Evolutionary conservation across 306 rosid genomes (phyloP), one percentile per base, ranked within the genome.

Genomic region (Hippophae tibetana): DNA sequence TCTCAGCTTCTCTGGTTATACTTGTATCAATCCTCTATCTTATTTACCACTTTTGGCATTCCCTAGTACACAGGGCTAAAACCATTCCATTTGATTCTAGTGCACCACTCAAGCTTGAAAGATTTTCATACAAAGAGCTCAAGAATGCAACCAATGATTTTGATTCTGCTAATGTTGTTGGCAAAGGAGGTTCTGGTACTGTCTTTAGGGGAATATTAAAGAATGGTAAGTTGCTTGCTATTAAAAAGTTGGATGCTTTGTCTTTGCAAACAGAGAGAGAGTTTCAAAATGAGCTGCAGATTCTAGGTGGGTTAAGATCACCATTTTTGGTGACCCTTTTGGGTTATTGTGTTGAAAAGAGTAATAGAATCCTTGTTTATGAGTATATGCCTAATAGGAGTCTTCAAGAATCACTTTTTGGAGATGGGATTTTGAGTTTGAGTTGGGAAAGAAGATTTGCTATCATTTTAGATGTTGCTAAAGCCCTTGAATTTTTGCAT

Each of bases 161-260:
- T 61, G 79, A 81, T 71, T 59, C 78, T 11, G 67, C 80, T 52
- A 83, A 92, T 63, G 72, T 87, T n/a, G 80, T 92, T 58, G 98
- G 96, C 46, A 87, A 92, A 72, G 98, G 98, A 43, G 98, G 98
- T 12, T 92, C 98, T 31, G 94, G 95, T 47, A 87, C 98, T 50
- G 98, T 92, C 46, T 92, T 87, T 57, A 81, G 77, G 60, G 98
- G 98, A 9, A 59, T 71, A n/a, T 81, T 92, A 10, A 67, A 68
- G 63, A 85, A 78, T 70, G 95, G 96, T 10, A 85, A 81, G 63
- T 69, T 74, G 52, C 83, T 92, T 61, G 96, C 98, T 14, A 72
- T 92, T 62, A 92, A 92, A 75, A 73, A 82, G 9, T 59, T 92
- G 52, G 92, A 87, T 63, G 53, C 95, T 5, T 23, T 79, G 66